Base-by-base conservation (phyloP, 2,329 filamentous ascomycete genomes). In the Penicillium sp. region DNA sequence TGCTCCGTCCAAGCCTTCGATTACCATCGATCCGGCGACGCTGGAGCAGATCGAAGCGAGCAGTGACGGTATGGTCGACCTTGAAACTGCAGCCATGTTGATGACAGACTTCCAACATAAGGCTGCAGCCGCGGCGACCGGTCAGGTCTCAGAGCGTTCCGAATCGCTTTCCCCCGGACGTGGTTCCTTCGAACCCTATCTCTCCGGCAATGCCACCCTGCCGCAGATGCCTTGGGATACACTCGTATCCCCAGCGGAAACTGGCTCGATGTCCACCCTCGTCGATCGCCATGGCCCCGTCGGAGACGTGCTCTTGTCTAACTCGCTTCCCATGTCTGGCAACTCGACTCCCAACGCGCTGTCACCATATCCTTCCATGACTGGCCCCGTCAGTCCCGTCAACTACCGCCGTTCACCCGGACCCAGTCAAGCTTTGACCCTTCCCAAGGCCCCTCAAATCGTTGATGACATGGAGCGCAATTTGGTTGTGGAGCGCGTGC, bases 91-190 rank as follows among this genome's bases (percentile, higher is more conserved):
- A 56, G 93, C 93, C 56, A 96, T 97, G 88, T 81, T 98, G 67
- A 94, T 98, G 74, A 93, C 91, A 64, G 90, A 97, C 72, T 85
- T 97, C 64, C 91, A 95, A 72, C 89, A 96, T 75, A 96, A 96
- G 75, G 90, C 83, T 59, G 91, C 90, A 70, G 83, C 81, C 54
- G 75, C 77, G 60, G 66, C 67, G 58, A 70, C 71, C 51, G 72
- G 64, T 68, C 65, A 74, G 67, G 57, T 65, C 42, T 66, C 69
- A 37, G 64, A 72, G 60, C 82, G 86, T 65, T 75, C 84, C 50
- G 53, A 56, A 39, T 56, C 53, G 19, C 90, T 87, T 64, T 81
- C 87, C 43, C 80, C 87, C 49, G 82, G 81, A 56, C 81, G 78
- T 49, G 75, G 82, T 39, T 76, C 83, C 29, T 75, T 85, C 39